Percentiles rank a stretch among this genome's conserved stretches.
Conservation (phyloP, 352 stramenopile species). For the Pythium volutum region DNA sequence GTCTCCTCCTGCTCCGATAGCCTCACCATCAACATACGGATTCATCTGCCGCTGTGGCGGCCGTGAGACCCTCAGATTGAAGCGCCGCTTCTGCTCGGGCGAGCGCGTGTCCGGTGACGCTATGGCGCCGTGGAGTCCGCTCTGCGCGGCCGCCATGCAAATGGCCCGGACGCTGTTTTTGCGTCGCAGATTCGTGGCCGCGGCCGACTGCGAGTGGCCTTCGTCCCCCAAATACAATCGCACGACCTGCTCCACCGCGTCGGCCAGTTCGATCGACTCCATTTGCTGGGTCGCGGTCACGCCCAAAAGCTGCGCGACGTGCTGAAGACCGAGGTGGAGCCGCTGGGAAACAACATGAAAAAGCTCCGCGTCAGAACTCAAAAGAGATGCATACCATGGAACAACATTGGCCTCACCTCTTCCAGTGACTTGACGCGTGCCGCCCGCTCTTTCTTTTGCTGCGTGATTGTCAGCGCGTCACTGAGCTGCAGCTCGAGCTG, state of each 20-base stretch:
- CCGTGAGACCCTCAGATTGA: constrained; percentile 70
- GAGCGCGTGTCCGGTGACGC: constrained; percentile 39
- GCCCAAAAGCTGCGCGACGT: constrained; percentile 77
- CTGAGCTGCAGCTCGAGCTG: constrained; percentile 60
- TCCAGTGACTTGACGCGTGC: constrained; percentile 51
- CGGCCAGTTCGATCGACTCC: constrained; percentile 58
- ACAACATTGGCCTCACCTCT: constrained; percentile 34
- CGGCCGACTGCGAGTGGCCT: constrained; percentile 46
- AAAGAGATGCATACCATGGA: neutral
- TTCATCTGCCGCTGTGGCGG: constrained; percentile 54
- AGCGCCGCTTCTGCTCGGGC: constrained; percentile 59
- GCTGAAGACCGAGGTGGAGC: constrained; percentile 67
- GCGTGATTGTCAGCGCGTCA: constrained; percentile 42
- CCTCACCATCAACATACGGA: constrained; percentile 45
- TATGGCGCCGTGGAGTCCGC: constrained; percentile 29
- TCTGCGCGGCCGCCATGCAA: constrained; percentile 29
- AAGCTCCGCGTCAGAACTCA: neutral
- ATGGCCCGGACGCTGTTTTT: constrained; percentile 72
- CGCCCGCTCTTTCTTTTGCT: constrained; percentile 72
- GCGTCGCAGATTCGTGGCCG: constrained; percentile 51
- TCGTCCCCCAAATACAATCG: constrained; percentile 74
- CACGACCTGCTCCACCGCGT: constrained; percentile 77
- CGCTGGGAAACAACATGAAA: constrained; percentile 35
- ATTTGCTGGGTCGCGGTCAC: constrained; percentile 40
- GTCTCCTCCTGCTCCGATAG: constrained; percentile 27